phyloP scores from a whole-genome alignment of 2,329 filamentous ascomycete genomes.

The Trichoderma harzianum region DNA sequence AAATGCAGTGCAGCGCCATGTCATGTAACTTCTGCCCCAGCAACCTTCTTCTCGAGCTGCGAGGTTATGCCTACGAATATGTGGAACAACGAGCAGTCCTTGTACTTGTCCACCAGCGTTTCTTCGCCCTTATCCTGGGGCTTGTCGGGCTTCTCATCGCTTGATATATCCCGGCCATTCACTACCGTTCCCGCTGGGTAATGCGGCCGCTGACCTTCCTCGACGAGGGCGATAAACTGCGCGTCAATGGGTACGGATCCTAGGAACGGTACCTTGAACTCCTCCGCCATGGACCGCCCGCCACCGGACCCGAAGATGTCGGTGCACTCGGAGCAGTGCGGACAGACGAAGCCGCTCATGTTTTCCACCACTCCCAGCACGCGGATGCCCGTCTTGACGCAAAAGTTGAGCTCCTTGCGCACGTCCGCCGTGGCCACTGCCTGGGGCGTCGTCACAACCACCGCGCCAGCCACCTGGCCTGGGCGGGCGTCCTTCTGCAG shows the following conservation, averaged over 20 bases:
- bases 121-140: constrained; percentile 24
- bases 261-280: constrained; percentile 80
- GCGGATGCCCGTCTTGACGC: constrained; percentile 73
- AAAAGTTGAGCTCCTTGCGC: constrained; percentile 92
- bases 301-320: constrained; percentile 92
- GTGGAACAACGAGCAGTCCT: constrained; percentile 64
- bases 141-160: constrained; percentile 20
- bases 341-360: constrained; percentile 90
- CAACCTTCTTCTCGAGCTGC: constrained; percentile 7
- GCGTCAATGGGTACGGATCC: constrained; percentile 90
- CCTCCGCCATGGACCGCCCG: constrained; percentile 81
- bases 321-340: constrained; percentile 77
- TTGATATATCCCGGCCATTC: constrained; percentile 53
- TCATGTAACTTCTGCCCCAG: constrained; percentile 11
- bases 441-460: constrained; percentile 94
- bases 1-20: neutral
- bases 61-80: constrained; percentile 65
- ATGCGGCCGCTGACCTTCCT: constrained; percentile 62
- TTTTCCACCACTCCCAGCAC: constrained; percentile 93
- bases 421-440: constrained; percentile 92
- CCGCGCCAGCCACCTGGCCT: constrained; percentile 76
- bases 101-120: constrained; percentile 67
- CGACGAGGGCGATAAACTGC: constrained; percentile 82
- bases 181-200: constrained; percentile 68
- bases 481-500: constrained; percentile 61